Conservation (phyloP, 2,329 filamentous ascomycete species). For the Verticillium klebahnii region DNA sequence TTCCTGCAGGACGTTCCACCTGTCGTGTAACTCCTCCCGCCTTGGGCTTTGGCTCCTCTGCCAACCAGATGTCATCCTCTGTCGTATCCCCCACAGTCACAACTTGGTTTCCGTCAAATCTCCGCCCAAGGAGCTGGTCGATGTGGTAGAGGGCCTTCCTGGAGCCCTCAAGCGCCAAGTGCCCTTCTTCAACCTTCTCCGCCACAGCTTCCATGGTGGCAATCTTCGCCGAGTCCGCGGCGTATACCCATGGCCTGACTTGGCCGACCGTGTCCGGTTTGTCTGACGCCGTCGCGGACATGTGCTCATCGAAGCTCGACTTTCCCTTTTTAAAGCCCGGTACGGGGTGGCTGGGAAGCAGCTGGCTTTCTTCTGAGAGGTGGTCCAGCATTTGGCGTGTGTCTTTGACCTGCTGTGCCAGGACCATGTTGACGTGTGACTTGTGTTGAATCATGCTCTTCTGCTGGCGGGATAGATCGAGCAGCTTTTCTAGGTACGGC, state of each 20-base stretch:
- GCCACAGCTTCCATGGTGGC: slow-evolving; percentile 52
- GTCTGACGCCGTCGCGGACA: slow-evolving; percentile 29
- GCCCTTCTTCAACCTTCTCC: slow-evolving; percentile 55
- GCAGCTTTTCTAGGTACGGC: slow-evolving; percentile 51
- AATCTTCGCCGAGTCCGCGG: slow-evolving; percentile 56
- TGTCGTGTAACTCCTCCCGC: slow-evolving; percentile 20
- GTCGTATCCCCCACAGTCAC: slow-evolving; percentile 15
- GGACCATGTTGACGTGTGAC: slow-evolving; percentile 45
- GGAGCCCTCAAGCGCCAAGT: slow-evolving; percentile 49
- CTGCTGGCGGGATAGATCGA: slow-evolving; percentile 50
- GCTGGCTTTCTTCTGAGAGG: slow-evolving; percentile 57
- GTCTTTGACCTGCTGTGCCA: slow-evolving; percentile 48
- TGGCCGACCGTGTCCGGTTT: slow-evolving; percentile 34
- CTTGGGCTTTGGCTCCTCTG: slow-evolving; percentile 18
- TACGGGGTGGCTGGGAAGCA: slow-evolving; percentile 49
- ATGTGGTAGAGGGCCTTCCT: slow-evolving; percentile 45
- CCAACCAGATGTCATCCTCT: slow-evolving; percentile 33
- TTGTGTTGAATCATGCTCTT: slow-evolving; percentile 55
- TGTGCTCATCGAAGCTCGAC: slow-evolving; percentile 39
- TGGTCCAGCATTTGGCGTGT: slow-evolving; percentile 45
- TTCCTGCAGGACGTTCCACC: slow-evolving; percentile 14
- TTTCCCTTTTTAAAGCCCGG: slow-evolving; percentile 27
- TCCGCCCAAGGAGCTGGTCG: slow-evolving; percentile 40
- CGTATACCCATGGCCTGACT: slow-evolving; percentile 54
- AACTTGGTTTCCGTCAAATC: slow-evolving; percentile 17